Evolutionary conservation across 805 yeast species (phyloP), one percentile per base, ranked within the genome.

Genomic region (Wickerhamiella spandovensis): DNA sequence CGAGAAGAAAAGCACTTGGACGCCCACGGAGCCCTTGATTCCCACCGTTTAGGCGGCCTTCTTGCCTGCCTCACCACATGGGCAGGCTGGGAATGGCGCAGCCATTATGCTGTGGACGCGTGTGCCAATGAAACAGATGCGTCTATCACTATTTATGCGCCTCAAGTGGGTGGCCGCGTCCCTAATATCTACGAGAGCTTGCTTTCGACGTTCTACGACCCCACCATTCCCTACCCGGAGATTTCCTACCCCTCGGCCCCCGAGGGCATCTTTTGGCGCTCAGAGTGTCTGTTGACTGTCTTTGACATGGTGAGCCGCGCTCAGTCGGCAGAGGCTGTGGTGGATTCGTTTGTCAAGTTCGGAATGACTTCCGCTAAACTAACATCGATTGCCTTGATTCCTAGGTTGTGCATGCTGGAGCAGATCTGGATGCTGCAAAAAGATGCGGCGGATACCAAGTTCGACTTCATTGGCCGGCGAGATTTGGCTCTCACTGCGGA

Each of bases 11-110:
- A 74, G 44, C 72, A 74, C 48, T 67, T 90, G 28, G 79, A 83
- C 57, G 65, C 76, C 1, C 64, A 78, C 23, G 68, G 72, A 5
- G 50, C 59, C 2, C 49, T 57, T 0, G 62, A 67, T 8, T 65
- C 72, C 12, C 56, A 67, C 3, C 64, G 65, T 30, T 57, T 89
- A 25, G 78, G 82, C 0, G 23, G 66, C 0, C 62, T 88, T 21
- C 63, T 88, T 0, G 82, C 81, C 55, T 61, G 84, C 13, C 73
- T 82, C 0, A 56, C 69, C 1, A 13, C 15, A 12, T 77, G 85
- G 80, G 76, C 82, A 77, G 79, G 84, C 5, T 84, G 95, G 95
- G 75, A 81, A 10, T 77, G 95, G 95, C 61, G 66, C 21, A 57
- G 64, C 1, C 79, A 78, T 56, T 86, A 88, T 61, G 53, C 38